phyloP scores from a whole-genome alignment of 1,284 basidiomycete genomes.

The Trichosporon sp. region DNA sequence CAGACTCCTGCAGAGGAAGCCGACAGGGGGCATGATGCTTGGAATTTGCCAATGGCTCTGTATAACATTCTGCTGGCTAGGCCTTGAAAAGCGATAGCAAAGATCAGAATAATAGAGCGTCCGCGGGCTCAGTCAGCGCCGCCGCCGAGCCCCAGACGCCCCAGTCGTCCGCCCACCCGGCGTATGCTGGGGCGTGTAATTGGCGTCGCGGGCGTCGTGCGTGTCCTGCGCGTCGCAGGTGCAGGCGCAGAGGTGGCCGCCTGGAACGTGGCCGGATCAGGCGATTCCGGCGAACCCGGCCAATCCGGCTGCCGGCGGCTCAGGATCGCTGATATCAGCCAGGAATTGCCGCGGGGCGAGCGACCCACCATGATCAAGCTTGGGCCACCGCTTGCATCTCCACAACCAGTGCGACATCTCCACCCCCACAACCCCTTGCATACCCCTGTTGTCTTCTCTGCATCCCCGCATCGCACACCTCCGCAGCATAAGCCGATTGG shows the following conservation, averaged over 20 bases:
- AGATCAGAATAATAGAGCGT: background rate
- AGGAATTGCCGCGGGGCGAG: conserved; percentile 15
- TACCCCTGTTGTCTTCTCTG: background rate
- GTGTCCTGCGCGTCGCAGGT: too few relatives aligned
- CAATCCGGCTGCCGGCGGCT: background rate
- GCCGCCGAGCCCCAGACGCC: too few relatives aligned
- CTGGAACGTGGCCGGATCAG: background rate
- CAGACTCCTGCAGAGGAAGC: background rate
- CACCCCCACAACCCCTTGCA: background rate
- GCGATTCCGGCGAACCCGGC: background rate
- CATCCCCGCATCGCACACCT: background rate
- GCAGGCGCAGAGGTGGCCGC: too few relatives aligned
- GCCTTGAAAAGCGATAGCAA: background rate
- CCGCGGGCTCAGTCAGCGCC: background rate
- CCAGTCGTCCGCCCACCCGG: background rate
- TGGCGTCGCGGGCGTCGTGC: too few relatives aligned
- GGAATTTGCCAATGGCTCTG: background rate
- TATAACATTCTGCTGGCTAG: background rate
- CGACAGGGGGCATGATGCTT: background rate
- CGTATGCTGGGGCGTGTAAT: background rate
- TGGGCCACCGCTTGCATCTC: background rate
- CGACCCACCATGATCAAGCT: background rate
- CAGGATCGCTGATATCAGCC: background rate
- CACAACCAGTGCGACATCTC: background rate
- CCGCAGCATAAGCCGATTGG: conserved; percentile 2